Conservation (phyloP, 257 asterid species). For the Nicotiana paniculata region DNA sequence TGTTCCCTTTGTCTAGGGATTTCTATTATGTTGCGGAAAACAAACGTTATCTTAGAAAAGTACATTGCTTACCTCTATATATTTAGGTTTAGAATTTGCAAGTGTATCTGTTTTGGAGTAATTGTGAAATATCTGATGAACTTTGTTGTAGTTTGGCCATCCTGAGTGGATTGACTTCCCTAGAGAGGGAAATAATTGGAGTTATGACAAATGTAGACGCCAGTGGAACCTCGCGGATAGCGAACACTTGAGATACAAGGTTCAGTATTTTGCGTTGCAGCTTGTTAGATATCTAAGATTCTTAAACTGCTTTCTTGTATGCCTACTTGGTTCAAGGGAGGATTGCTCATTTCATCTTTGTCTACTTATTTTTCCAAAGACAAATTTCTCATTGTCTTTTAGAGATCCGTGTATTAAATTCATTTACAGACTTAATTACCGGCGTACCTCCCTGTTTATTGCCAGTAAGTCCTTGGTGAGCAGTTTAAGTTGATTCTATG, state of each 20-base stretch:
- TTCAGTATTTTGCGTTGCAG: conserved; percentile 9
- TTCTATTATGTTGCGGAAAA: background rate
- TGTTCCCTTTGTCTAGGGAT: background rate
- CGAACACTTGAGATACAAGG: conserved; percentile 94
- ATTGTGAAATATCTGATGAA: background rate
- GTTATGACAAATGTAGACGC: conserved; percentile 89
- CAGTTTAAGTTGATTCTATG: background rate
- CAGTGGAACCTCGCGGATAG: conserved; percentile 87
- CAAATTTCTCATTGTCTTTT: background rate
- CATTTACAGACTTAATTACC: background rate
- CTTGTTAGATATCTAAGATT: background rate
- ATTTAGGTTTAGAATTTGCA: background rate
- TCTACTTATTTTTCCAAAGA: background rate
- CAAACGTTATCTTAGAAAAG: background rate
- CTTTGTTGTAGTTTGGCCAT: conserved; percentile 74
- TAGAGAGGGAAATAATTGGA: conserved; percentile 92
- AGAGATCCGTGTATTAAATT: background rate
- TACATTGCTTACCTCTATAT: background rate
- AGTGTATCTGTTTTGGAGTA: background rate
- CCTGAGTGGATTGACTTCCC: conserved; percentile 99
- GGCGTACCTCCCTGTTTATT: background rate
- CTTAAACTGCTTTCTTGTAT: background rate
- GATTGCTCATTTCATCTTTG: background rate
- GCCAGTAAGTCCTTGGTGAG: background rate
- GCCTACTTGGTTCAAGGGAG: background rate